Conservation (phyloP, 192 early-diverging fungal genomes). For the Lobosporangium transversale region DNA sequence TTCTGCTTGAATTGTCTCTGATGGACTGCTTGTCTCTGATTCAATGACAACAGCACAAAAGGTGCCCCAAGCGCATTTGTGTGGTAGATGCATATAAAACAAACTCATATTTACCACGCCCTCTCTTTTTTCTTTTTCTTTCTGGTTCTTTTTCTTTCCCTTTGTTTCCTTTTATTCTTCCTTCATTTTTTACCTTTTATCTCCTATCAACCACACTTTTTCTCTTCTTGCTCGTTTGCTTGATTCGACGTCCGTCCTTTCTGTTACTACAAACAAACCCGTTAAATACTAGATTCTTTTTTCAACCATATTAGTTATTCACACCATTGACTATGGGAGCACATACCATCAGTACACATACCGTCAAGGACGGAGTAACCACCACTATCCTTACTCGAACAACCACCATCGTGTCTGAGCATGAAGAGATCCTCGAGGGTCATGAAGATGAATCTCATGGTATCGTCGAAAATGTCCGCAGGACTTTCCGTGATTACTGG, state of each 20-base stretch:
- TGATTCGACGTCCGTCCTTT: too few species aligned
- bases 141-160: not conserved
- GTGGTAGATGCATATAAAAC: not conserved
- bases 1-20: too few species aligned
- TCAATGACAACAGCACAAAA: not conserved
- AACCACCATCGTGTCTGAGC: conserved; percentile 48
- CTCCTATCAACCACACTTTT: not conserved
- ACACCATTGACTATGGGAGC: conserved; percentile 2
- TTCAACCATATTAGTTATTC: not conserved
- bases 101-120: too few species aligned
- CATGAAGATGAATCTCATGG: conserved; percentile 10
- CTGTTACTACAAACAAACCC: too few species aligned
- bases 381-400: conserved; percentile 45
- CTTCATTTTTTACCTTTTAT: not conserved
- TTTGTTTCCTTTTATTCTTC: not conserved
- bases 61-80: not conserved
- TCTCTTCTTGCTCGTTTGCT: too few species aligned
- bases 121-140: conserved; percentile 11
- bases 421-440: conserved; percentile 21
- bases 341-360: conserved; percentile 41
- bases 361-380: conserved; percentile 45
- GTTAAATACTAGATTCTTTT: too few species aligned
- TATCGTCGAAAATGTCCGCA: conserved; percentile 33
- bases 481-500: conserved; percentile 42
- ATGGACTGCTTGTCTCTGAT: too few species aligned